These are phyloP conservation scores for Leptographium procerum DNA, from an alignment of 2,329 filamentous ascomycete species.

Conservation along the genomic window DNA sequence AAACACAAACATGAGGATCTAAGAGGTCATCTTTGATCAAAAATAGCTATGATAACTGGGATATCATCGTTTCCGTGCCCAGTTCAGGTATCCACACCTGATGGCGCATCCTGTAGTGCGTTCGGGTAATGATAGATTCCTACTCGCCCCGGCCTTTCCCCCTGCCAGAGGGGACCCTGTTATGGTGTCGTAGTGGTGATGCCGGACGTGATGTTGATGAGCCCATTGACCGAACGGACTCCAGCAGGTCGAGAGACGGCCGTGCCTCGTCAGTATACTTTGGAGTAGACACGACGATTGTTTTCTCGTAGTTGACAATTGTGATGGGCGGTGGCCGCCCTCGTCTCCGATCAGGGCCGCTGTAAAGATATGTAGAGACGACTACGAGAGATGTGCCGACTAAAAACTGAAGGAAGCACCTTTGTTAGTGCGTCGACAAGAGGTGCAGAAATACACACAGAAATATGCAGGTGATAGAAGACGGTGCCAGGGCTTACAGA, in stretches of 20 bases:
- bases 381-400: constrained; percentile 70
- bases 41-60: not conserved
- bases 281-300: constrained; percentile 43
- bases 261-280: constrained; percentile 20
- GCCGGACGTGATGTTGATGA: constrained; percentile 35
- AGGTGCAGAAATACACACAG: too few relatives aligned
- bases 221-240: constrained; percentile 24
- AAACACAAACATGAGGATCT: not conserved
- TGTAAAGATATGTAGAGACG: constrained; percentile 77
- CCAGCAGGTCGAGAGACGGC: constrained; percentile 29
- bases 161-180: constrained; percentile 23
- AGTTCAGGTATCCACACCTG: not conserved
- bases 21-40: not conserved
- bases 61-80: not conserved
- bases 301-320: constrained; percentile 69
- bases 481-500: constrained; percentile 44
- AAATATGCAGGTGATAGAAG: not conserved
- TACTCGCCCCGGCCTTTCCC: constrained; percentile 28
- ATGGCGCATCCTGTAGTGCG: not conserved
- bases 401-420: constrained; percentile 52
- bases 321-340: constrained; percentile 53
- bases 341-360: constrained; percentile 48
- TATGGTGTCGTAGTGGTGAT: constrained; percentile 29
- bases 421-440: not conserved
- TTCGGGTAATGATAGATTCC: not conserved